Percentiles rank a stretch among this genome's conserved stretches.
phyloP scores from a whole-genome alignment of 257 asterid species.

The Penstemon davidsonii region DNA sequence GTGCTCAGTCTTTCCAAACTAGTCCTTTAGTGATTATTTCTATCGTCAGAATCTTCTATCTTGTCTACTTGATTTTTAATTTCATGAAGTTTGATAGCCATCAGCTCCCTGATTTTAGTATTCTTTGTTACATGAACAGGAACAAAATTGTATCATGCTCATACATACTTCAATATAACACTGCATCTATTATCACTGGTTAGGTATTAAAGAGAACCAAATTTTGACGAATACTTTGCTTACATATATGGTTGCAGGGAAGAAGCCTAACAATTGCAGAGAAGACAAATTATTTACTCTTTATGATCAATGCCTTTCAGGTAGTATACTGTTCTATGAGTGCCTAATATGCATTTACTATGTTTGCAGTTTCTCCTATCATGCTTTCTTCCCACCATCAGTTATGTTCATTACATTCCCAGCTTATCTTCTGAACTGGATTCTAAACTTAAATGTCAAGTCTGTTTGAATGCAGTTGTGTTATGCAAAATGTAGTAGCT shows the following conservation, averaged over 20 bases:
- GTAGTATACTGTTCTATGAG: constrained; percentile 36
- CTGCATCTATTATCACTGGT: constrained; percentile 6
- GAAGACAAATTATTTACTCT: constrained; percentile 91
- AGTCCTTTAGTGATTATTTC: constrained; percentile 9
- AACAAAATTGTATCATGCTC: constrained; percentile 18
- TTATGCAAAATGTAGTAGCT: constrained; percentile 5
- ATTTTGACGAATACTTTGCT: constrained; percentile 18
- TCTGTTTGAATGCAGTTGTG: constrained; percentile 12
- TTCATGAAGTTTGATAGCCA: not conserved
- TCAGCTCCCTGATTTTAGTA: constrained; percentile 9
- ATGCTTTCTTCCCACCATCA: constrained; percentile 17
- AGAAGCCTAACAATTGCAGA: constrained; percentile 81
- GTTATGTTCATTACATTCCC: constrained; percentile 2
- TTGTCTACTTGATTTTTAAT: not conserved
- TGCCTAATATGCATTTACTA: constrained; percentile 13
- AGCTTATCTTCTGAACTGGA: constrained; percentile 15
- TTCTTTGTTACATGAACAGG: constrained; percentile 18
- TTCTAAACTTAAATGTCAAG: constrained; percentile 9
- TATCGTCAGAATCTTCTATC: not conserved
- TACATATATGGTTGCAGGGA: constrained; percentile 62
- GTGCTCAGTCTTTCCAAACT: not conserved
- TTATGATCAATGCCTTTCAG: constrained; percentile 98
- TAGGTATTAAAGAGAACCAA: constrained; percentile 15
- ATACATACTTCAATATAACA: constrained; percentile 8
- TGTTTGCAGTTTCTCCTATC: constrained; percentile 5